Conservation (phyloP, 1,139 yeast genomes). For the Saccharomyces hybrid region DNA sequence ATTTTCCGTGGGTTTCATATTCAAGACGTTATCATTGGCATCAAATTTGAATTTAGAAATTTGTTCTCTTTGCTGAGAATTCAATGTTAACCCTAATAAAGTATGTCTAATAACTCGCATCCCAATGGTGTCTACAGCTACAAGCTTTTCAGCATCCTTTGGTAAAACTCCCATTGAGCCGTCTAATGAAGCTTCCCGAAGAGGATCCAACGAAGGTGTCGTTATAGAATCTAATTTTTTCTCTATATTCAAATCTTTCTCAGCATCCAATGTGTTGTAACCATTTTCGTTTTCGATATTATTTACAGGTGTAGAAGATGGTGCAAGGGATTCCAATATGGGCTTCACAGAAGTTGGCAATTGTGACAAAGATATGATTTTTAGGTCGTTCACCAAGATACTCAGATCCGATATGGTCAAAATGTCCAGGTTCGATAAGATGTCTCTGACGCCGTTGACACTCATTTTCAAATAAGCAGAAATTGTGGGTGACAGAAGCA, state of each 20-base stretch:
- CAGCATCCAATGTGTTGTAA: neutral
- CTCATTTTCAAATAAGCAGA: constrained; percentile 23
- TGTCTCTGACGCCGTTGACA: constrained; percentile 27
- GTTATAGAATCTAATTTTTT: neutral
- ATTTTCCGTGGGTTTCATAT: constrained; percentile 19
- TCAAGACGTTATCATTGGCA: constrained; percentile 23
- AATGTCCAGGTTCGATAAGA: constrained; percentile 61
- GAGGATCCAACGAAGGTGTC: constrained; percentile 5
- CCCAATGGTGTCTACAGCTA: constrained; percentile 71
- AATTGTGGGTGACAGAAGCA: constrained; percentile 4
- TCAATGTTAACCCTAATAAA: constrained; percentile 50
- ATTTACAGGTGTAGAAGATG: neutral
- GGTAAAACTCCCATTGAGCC: constrained; percentile 34
- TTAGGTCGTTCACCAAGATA: constrained; percentile 12
- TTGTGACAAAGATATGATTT: constrained; percentile 15
- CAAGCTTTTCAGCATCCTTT: constrained; percentile 51
- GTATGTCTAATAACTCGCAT: constrained; percentile 76
- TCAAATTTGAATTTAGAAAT: constrained; percentile 38
- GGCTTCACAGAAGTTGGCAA: constrained; percentile 21
- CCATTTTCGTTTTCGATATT: neutral
- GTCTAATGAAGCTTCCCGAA: constrained; percentile 11
- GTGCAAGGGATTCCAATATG: neutral
- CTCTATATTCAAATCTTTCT: neutral
- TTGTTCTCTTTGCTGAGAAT: constrained; percentile 29
- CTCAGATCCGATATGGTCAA: constrained; percentile 59